Percentiles rank a stretch among this genome's conserved stretches.
phyloP scores from a whole-genome alignment of 139 green algal genomes.

The Pseudopediastrum boryanum region DNA sequence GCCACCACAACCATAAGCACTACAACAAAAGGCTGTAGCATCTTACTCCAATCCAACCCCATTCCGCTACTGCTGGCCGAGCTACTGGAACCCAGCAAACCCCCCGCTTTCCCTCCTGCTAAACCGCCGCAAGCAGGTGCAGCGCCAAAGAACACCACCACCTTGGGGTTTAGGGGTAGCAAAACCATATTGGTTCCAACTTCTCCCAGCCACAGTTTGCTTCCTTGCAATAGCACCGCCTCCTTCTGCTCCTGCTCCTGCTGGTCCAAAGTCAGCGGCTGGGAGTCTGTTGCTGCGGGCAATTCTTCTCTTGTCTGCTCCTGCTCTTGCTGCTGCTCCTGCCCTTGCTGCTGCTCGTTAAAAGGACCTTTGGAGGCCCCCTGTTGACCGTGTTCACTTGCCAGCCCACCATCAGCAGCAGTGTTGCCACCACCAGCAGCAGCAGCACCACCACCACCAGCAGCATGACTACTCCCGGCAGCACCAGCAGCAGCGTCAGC shows the following conservation, averaged over 20 bases:
- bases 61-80: background rate
- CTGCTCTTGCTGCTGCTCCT: no score
- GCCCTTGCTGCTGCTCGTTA: no score
- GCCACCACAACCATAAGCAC: conserved; percentile 24
- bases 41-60: conserved; percentile 6
- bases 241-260: conserved; percentile 20
- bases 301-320: no score
- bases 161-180: conserved; percentile 14
- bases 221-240: background rate
- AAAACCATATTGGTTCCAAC: conserved; percentile 1
- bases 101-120: conserved; percentile 2
- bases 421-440: background rate
- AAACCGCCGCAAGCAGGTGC: no score
- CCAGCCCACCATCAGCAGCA: no score
- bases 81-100: background rate
- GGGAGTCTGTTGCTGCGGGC: no score
- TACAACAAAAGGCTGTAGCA: conserved; percentile 26
- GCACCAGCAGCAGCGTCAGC: background rate
- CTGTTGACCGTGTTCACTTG: no score
- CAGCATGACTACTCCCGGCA: background rate
- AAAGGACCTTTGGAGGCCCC: no score
- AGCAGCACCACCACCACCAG: background rate
- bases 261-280: no score
- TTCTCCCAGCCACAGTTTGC: conserved; percentile 2
- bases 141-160: background rate